Conservation (phyloP, 768 basidiomycete species). For the Mycena polygramma region DNA sequence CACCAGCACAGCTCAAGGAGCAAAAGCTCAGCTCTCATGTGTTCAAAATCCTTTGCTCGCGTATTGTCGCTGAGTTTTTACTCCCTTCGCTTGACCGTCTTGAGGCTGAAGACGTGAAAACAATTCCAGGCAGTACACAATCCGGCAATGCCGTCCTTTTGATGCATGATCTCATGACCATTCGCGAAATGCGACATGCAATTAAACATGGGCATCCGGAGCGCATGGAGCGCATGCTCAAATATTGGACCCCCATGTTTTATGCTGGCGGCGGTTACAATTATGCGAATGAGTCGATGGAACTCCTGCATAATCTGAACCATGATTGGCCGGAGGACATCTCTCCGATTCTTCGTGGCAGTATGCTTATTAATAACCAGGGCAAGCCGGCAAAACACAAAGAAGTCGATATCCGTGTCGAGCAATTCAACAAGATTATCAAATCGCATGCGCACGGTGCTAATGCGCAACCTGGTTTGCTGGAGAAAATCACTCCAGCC, state of each 20-base stretch:
- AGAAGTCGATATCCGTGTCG: constrained; percentile 41
- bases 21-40: neutral
- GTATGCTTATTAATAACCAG: constrained; percentile 41
- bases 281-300: constrained; percentile 44
- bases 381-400: constrained; percentile 36
- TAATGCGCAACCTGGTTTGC: constrained; percentile 39
- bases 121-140: neutral
- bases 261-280: constrained; percentile 37
- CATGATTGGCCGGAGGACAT: constrained; percentile 42
- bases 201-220: neutral
- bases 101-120: neutral
- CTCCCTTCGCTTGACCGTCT: neutral
- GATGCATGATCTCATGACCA: neutral
- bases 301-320: constrained; percentile 40
- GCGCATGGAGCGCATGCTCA: neutral
- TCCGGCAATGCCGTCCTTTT: neutral
- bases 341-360: constrained; percentile 29
- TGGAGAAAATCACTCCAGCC: constrained; percentile 42
- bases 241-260: neutral
- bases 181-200: neutral
- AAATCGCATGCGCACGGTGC: constrained; percentile 41
- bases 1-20: neutral
- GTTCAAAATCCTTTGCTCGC: neutral
- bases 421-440: constrained; percentile 42
- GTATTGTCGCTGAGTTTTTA: neutral